Base-by-base conservation (phyloP, 805 yeast genomes). In the Zygoascus ofunaensis region DNA sequence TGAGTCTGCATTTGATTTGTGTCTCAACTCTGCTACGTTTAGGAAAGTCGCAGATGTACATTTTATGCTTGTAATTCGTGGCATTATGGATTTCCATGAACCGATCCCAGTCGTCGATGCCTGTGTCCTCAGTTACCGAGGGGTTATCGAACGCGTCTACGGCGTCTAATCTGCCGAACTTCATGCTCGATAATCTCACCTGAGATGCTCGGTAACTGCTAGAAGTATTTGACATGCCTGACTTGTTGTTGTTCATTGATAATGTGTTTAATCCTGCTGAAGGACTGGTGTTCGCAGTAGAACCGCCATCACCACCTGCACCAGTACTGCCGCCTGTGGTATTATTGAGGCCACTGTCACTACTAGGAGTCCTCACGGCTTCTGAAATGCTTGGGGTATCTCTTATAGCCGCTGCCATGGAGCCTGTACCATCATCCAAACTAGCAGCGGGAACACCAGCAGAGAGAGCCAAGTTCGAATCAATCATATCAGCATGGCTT, bases 11-110 rank as follows among this genome's bases (percentile, higher is more conserved):
- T 60, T 87, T 90, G 59, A 92, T 87, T 64, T 92, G 98, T 17
- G 97, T 92, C 64, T 92, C 98, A 3, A 92, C 98, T 51, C 98
- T 76, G 5, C 96, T 87, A 50, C 78, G 78, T 3, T 74, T 64
- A 1, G 97, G 97, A 37, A 90, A 67, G 42, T 79, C 82, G 23
- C 43, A 45, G 1, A 53, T 42, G 37, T 24, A 30, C 14, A 55
- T 41, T 15, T 42, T 35, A 39, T 55, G 52, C 37, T 50, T 52
- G 43, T 47, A 45, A 28, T 36, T 20, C 10, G 36, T 30, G 15
- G 23, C 19, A 28, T 14, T 17, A 34, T 26, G 41, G 30, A 42
- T 19, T 3, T 7, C 19, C 33, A 43, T 3, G 3, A 43, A 17
- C 18, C 38, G 22, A 24, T 42, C 36, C 41, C 42, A 38, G 39